phyloP scores from a whole-genome alignment of 2,329 filamentous ascomycete species.

The Epichloe coenophiala region DNA sequence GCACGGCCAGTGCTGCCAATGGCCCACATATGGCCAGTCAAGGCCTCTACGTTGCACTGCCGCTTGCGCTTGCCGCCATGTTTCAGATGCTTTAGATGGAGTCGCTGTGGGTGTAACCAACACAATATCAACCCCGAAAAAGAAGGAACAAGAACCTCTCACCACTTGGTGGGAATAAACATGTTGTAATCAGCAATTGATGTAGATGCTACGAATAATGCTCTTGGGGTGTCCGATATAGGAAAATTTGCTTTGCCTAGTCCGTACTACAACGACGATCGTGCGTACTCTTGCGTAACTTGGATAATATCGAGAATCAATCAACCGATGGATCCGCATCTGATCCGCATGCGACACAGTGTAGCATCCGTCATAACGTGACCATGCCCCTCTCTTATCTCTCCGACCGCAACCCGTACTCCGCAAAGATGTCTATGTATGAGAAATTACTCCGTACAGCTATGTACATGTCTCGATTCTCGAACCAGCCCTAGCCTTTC shows the following conservation, averaged over 20 bases:
- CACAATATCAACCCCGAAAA: not conserved
- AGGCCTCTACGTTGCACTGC: constrained; percentile 2
- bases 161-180: no score
- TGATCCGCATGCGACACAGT: not conserved
- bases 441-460: no score
- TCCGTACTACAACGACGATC: no score
- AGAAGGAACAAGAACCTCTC: not conserved
- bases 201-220: no score
- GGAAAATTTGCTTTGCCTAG: no score
- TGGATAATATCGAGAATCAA: not conserved
- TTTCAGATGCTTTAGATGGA: not conserved
- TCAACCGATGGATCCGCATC: not conserved
- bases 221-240: no score
- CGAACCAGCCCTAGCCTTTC: no score
- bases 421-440: not conserved
- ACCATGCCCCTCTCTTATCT: not conserved
- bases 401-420: not conserved
- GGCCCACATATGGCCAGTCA: not conserved
- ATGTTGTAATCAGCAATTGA: no score
- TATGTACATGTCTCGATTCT: no score
- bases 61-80: constrained; percentile 1
- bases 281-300: not conserved
- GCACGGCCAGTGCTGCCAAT: not conserved
- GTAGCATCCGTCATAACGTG: not conserved
- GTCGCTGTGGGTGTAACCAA: no score